These are phyloP conservation scores for Macrotyloma uniflorum DNA, from an alignment of 306 rosid genomes.

Conservation along the genomic window DNA sequence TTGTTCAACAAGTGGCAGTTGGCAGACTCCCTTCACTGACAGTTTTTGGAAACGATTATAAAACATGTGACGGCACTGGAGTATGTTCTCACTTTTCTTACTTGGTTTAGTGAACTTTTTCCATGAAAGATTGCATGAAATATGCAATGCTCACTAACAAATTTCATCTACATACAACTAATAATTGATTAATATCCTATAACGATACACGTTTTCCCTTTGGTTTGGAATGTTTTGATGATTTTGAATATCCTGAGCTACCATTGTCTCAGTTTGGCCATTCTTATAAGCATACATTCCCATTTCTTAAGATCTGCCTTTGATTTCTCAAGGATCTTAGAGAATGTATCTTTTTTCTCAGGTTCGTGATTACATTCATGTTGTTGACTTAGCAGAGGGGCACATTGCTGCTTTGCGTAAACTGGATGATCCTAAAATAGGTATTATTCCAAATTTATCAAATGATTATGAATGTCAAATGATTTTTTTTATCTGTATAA, in stretches of 20 bases:
- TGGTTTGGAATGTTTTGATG: not conserved
- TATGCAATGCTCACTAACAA: not conserved
- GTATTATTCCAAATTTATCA: conserved; percentile 42
- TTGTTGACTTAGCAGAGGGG: conserved; percentile 95
- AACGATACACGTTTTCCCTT: not conserved
- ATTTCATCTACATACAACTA: not conserved
- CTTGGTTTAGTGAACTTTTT: not conserved
- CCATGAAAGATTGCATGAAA: conserved; percentile 1
- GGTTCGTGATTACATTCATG: conserved; percentile 98
- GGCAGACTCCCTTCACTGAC: conserved; percentile 86
- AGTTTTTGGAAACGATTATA: conserved; percentile 85
- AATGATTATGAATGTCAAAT: conserved; percentile 14
- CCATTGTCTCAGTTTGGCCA: not conserved
- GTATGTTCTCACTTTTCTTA: conserved; percentile 53
- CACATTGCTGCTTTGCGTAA: conserved; percentile 91
- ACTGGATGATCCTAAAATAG: conserved; percentile 65
- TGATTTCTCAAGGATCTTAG: conserved; percentile 30
- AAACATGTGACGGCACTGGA: conserved; percentile 93
- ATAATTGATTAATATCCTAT: not conserved
- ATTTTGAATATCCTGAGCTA: not conserved
- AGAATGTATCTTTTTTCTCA: conserved; percentile 44
- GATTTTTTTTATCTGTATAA: not conserved
- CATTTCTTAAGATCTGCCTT: conserved; percentile 7
- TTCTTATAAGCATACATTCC: conserved; percentile 4
- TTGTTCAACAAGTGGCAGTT: conserved; percentile 99